Base-by-base conservation (phyloP, 139 green algal species). In the Chlamydomonas eustigma region DNA sequence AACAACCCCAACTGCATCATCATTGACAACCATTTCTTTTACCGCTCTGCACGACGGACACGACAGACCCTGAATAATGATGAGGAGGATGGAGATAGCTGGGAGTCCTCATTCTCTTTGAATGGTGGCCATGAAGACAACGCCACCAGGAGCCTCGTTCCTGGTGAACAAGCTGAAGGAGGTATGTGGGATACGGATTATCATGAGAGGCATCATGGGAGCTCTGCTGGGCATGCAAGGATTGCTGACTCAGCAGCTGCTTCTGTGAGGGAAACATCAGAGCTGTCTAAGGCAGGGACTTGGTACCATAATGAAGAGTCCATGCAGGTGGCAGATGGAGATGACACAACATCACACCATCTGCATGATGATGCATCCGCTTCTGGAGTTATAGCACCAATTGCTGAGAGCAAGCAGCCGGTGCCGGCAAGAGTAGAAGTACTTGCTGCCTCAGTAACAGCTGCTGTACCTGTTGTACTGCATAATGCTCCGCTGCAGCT, bases 21-120 rank as follows among this genome's bases (percentile, higher is more conserved):
- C 38, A 65, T 79, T 39, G 69, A 74, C 31, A 64, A 79, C 39
- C 33, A 79, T 44, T 79, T 79, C 64, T 79, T 79, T 32, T 50
- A 79, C 36, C 65, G 65, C 28, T 22, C 33, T 34, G n/a, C 32
- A 32, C 30, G 58, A 25, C 4, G 22, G 12, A 25, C n/a, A 28
- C 6, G 52, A 4, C 52, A 31, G 52, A 25, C 4, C 4, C 52
- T 37, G 22, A 28, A 8, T 8, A 28, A 39, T 51, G 66, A 51
- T 2, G 33, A 39, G 66, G 66, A 73, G 50, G 66, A 39, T 50
- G 66, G 32, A 5, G 66, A 34, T 18, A 51, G 66, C 66, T 33
- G 66, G 66, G 33, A n/a, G 66, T 51, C 66, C 33, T 68, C 52
- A 6, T 22, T 25, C 12, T 68, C 52, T 8, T 25, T 22, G 18